A percentile compares a stretch with the other conserved stretches of the same genome.
phyloP scores from a whole-genome alignment of 106 monocot genomes.

The Phalaenopsis equestris region DNA sequence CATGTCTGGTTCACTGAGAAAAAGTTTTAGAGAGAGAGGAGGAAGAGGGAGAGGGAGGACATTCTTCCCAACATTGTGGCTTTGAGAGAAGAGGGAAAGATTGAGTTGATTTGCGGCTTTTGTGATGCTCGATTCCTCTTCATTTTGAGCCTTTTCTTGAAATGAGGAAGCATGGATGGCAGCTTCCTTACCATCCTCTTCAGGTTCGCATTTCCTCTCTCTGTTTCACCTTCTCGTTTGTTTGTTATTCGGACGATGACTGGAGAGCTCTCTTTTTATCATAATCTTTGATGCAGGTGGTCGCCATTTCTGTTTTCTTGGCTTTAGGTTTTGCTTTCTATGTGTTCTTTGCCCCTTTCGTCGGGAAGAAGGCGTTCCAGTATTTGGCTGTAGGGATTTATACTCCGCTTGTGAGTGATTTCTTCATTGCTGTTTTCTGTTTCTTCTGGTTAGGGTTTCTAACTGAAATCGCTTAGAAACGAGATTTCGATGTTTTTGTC shows the following conservation, averaged over 20 bases:
- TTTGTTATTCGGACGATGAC: not conserved
- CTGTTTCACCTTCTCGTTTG: not conserved
- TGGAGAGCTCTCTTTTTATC: not conserved
- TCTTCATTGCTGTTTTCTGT: not conserved
- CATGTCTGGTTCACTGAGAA: conserved; percentile 1
- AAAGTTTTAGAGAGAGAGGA: not conserved
- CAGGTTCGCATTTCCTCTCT: conserved; percentile 32
- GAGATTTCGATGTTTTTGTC: not conserved
- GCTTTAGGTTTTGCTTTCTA: conserved; percentile 69
- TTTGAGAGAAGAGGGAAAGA: not conserved
- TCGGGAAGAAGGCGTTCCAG: conserved; percentile 54
- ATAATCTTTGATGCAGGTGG: conserved; percentile 36
- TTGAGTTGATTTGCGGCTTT: not conserved
- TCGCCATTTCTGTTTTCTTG: conserved; percentile 60
- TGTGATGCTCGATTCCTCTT: not conserved
- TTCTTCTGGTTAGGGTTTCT: conserved; percentile 6
- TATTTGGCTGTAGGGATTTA: conserved; percentile 56
- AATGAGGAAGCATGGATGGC: conserved; percentile 93
- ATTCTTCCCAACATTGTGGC: not conserved
- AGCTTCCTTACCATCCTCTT: conserved; percentile 90
- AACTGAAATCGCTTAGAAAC: not conserved
- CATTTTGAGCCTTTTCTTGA: conserved; percentile 9
- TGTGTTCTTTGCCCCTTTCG: conserved; percentile 75
- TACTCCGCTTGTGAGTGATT: conserved; percentile 33
- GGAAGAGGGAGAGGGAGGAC: not conserved